Conservation (phyloP, 257 asterid species). For the Gentiana macrophylla region DNA sequence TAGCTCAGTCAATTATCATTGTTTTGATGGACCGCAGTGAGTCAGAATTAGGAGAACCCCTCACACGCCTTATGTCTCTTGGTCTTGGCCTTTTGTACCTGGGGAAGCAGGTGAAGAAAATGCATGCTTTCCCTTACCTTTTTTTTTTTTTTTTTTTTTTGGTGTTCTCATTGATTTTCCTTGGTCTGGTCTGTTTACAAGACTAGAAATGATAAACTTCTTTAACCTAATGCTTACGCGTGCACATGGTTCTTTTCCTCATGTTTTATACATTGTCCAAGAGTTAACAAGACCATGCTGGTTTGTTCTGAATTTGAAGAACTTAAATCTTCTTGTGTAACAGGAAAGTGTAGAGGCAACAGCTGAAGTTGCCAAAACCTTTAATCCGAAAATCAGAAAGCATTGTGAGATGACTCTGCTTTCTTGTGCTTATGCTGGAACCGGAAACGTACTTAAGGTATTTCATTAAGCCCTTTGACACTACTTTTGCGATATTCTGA, state of each 20-base stretch:
- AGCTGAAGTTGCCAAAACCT: slow-evolving; percentile 78
- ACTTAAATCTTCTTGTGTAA: slow-evolving; percentile 5
- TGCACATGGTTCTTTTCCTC: too few relatives aligned
- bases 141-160: neutral
- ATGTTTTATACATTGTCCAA: too few relatives aligned
- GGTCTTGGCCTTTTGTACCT: slow-evolving; percentile 94
- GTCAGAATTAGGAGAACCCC: slow-evolving; percentile 76
- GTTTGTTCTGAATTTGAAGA: neutral
- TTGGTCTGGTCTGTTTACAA: too few relatives aligned
- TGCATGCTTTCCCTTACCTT: neutral
- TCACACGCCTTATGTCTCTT: slow-evolving; percentile 73
- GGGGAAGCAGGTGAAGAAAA: slow-evolving; percentile 71
- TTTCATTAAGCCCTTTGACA: slow-evolving; percentile 3
- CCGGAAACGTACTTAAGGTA: slow-evolving; percentile 95
- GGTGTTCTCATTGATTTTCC: neutral
- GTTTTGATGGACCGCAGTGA: slow-evolving; percentile 89
- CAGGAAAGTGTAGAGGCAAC: slow-evolving; percentile 93
- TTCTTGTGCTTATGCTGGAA: slow-evolving; percentile 97
- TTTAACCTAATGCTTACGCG: neutral
- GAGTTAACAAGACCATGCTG: neutral
- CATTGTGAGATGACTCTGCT: slow-evolving; percentile 84
- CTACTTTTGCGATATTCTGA: too few relatives aligned
- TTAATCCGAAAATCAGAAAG: slow-evolving; percentile 66
- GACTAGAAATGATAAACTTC: neutral
- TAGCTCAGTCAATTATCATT: slow-evolving; percentile 79